These are phyloP conservation scores for Saccharum spontaneum DNA, from an alignment of 176 grass and related monocot species.

Conservation along the genomic window DNA sequence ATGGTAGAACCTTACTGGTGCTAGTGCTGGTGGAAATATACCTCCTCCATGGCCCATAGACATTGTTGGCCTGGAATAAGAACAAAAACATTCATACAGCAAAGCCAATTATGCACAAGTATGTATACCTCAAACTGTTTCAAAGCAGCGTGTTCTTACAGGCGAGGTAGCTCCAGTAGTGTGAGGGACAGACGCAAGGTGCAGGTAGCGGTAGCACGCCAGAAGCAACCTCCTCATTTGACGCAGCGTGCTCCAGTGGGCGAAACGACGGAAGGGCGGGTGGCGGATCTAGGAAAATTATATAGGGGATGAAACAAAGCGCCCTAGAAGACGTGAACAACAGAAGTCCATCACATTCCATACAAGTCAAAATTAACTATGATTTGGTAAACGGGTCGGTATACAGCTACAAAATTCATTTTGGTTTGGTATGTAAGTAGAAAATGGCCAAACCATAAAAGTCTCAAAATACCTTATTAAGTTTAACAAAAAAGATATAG, in stretches of 20 bases:
- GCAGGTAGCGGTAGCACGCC: background rate
- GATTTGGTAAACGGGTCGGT: background rate
- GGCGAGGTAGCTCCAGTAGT: background rate
- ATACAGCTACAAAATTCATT: background rate
- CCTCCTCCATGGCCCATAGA: constrained; percentile 6
- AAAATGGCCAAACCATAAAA: background rate
- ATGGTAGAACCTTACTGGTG: constrained; percentile 28
- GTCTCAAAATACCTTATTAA: background rate
- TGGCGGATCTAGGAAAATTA: background rate
- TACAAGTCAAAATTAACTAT: background rate
- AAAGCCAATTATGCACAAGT: background rate
- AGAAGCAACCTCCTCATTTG: constrained; percentile 39
- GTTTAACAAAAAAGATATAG: background rate
- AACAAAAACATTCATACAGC: constrained; percentile 20
- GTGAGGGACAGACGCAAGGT: background rate
- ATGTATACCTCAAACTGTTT: background rate
- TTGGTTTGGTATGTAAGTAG: background rate
- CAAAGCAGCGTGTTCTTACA: constrained; percentile 36
- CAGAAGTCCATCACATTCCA: background rate
- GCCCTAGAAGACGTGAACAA: background rate
- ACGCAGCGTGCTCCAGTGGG: background rate
- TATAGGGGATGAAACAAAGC: background rate
- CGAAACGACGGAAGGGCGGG: background rate
- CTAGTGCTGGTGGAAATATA: constrained; percentile 35
- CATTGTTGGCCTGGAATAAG: constrained; percentile 48